phyloP scores from a whole-genome alignment of 2,329 filamentous ascomycete species.

The Phaeoacremonium minimum region DNA sequence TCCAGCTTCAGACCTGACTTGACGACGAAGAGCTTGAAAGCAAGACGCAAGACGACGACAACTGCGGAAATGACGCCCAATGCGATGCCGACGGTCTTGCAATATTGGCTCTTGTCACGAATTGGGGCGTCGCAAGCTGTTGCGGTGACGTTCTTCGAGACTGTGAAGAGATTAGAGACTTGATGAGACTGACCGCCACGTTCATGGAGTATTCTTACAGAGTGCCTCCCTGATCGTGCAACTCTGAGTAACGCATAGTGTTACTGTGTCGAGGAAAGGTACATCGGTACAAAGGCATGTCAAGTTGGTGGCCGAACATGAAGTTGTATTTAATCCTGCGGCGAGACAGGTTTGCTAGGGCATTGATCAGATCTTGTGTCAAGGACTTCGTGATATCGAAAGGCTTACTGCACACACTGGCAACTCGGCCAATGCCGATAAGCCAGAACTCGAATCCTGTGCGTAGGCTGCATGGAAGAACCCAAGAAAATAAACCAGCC shows the following conservation, averaged over 20 bases:
- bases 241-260: slow-evolving; percentile 5
- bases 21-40: slow-evolving; percentile 22
- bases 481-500: too few species aligned
- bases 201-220: background rate
- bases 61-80: slow-evolving; percentile 27
- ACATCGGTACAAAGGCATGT: slow-evolving; percentile 6
- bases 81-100: slow-evolving; percentile 7
- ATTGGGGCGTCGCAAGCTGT: slow-evolving; percentile 7
- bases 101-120: slow-evolving; percentile 4
- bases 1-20: slow-evolving; percentile 26
- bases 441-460: too few species aligned
- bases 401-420: too few species aligned
- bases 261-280: slow-evolving; percentile 1
- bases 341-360: too few species aligned
- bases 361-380: too few species aligned
- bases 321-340: too few species aligned
- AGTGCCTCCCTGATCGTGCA: slow-evolving; percentile 4
- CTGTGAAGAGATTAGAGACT: slow-evolving; percentile 1
- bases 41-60: slow-evolving; percentile 31
- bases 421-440: too few species aligned
- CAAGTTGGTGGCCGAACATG: slow-evolving; percentile 2
- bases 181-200: background rate
- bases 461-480: too few species aligned
- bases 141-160: slow-evolving; percentile 8
- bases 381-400: too few species aligned